Conservation (phyloP, 768 basidiomycete species). For the Fibroporia radiculosa region DNA sequence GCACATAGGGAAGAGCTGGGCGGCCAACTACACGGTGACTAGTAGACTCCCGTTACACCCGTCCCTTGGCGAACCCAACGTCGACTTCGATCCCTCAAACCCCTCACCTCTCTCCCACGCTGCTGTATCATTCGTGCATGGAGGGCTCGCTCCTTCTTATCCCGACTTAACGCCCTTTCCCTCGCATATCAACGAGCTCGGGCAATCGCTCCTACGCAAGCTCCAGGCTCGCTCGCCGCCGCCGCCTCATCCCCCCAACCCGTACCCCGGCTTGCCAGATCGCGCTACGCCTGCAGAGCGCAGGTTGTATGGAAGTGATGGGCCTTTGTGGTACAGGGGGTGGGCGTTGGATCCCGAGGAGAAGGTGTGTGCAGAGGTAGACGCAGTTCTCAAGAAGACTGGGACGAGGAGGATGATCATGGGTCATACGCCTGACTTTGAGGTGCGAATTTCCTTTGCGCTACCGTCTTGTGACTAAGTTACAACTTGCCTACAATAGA, state of each 20-base stretch:
- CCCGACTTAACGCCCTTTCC: conserved; percentile 76
- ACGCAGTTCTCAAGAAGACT: conserved; percentile 60
- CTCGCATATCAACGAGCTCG: conserved; percentile 70
- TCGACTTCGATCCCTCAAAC: conserved; percentile 38
- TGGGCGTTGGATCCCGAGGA: conserved; percentile 77
- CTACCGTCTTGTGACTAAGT: neutral
- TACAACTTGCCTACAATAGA: conserved; percentile 27
- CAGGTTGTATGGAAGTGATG: conserved; percentile 63
- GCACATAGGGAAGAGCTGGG: conserved; percentile 75
- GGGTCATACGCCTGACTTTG: conserved; percentile 94
- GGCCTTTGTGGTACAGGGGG: conserved; percentile 93
- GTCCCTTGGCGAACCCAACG: conserved; percentile 59
- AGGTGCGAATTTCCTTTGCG: conserved; percentile 35
- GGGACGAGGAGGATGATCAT: conserved; percentile 87
- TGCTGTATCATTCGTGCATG: conserved; percentile 89
- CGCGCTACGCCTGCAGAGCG: conserved; percentile 60
- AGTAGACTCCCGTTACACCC: conserved; percentile 77
- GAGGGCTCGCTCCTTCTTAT: conserved; percentile 78
- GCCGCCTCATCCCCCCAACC: conserved; percentile 71
- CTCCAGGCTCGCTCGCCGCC: conserved; percentile 59
- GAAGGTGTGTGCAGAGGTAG: conserved; percentile 62
- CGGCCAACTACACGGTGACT: conserved; percentile 75
- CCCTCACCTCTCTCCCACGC: conserved; percentile 56
- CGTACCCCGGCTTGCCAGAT: conserved; percentile 64
- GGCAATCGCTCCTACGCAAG: conserved; percentile 58